Base-by-base conservation (phyloP, 139 green algal genomes). In the Chlorella sorokiniana region DNA sequence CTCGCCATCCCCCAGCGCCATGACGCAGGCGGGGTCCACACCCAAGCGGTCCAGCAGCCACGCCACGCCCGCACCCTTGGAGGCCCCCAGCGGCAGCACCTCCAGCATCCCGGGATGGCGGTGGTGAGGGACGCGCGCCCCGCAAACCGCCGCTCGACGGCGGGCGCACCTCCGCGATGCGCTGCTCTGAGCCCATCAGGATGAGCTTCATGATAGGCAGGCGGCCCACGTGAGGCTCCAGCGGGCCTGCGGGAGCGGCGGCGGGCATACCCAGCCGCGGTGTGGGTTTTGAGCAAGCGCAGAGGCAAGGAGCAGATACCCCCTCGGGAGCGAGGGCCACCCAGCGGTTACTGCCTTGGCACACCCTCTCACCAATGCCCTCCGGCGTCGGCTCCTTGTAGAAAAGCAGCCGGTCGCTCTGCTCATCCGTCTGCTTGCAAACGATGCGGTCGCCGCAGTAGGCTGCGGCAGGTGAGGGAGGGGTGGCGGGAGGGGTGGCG, bases 21-120 rank as follows among this genome's bases (percentile, higher is more conserved):
- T 93, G 48, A 92, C 68, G 25, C 88, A 38, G 0, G 69, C 44
- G 5, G 90, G 73, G 35, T 83, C 59, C 20, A 94, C 78, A 0
- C 81, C 86, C 44, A 95, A 38, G 41, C 84, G 29, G 8, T 89
- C 52, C 33, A 93, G 86, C 62, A 95, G 69, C 76, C 83, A 90
- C 20, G 44, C 31, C n/a, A 95, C 72, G 16, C 85, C 86, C 7
- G 10, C 40, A 8, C 88, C 91, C 83, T 97, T 97, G 51, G 85
- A 92, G 9, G 86, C 84, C 7, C 93, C 92, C 35, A 84, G 79
- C 25, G 94, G 92, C 67, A 97, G 78, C 25, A 93, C 93, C 85
- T 98, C 95, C 18, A 98, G 87, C 96, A 98, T 98, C 45, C 95
- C 93, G 76, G 84, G 29, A 98, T 78, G 1, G 93, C 93, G 9